Evolutionary conservation across 1,284 basidiomycete genomes (phyloP), one percentile per base, ranked within the genome.

Genomic region (Apiotrichum veenhuisii): DNA sequence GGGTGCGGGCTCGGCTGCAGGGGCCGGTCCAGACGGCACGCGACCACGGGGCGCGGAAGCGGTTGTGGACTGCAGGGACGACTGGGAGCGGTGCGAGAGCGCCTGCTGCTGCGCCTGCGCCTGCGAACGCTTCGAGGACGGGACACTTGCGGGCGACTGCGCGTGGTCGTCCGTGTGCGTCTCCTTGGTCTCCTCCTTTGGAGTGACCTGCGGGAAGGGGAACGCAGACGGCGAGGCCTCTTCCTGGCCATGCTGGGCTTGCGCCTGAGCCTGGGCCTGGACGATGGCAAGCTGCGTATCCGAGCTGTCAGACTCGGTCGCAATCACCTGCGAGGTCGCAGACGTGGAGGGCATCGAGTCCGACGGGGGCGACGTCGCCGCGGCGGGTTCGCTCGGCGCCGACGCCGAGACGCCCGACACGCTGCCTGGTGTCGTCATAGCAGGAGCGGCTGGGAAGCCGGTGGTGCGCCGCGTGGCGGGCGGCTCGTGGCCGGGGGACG

Each of bases 171-270:
- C 45, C 30, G 45, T 47, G 22, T 47, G 20, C 33, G 45, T 47
- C 33, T 47, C 45, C 45, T 47, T 47, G 20, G 26, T 18, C 33
- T 47, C 45, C 9, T 46, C 23, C 18, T 55, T 33, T 14, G 38
- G n/a, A 18, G 26, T 8, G 51, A 58, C 51, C 18, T n/a, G 7
- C 9, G 57, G 53, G 50, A 55, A 59, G 4, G 58, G 58, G 54
- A 55, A 59, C 1, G 18, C 30, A 4, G 33, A 37, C 23, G 18
- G 15, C 46, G 30, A 7, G 5, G 5, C 5, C 30, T 30, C 7
- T 30, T 30, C 5, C 30, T 12, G 30, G 7, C 30, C 7, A 5
- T 30, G 7, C 26, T 17, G 23, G 12, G 14, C 43, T 12, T 12
- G n/a, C n/a, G n/a, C n/a, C n/a, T n/a, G n/a, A n/a, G n/a, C n/a